Base-by-base conservation (phyloP, 2,329 filamentous ascomycete genomes). In the Elsinoe perseae region DNA sequence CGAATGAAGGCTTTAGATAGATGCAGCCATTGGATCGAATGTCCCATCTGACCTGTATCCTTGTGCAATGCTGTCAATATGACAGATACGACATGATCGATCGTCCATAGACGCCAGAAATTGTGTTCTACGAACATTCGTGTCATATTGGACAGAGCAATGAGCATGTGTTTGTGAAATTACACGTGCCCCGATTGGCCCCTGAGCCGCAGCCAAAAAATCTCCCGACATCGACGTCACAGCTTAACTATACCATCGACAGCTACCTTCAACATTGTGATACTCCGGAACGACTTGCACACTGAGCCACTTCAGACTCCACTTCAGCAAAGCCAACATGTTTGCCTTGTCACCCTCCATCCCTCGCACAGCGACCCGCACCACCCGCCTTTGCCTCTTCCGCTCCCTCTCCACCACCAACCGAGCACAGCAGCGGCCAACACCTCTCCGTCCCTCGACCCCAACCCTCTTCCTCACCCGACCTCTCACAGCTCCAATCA, bases 361-460 rank as follows among this genome's bases (percentile, higher is more conserved):
- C 27, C 7, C 42, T 12, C 27, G 38, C 21, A 27, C 20, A 25
- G 20, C 36, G 3, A 6, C 53, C n/a, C 53, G 53, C 21, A 25
- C 25, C 36, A 38, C 21, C 36, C 38, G 40, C 40, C 40, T 48
- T 1, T 21, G 14, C 40, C 40, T 44, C 42, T 36, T 27, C 27
- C 40, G 53, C 53, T 18, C 40, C 53, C 18, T 46, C 38, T 46
- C 53, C 52, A 38, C 34, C 6, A 12, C 30, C 9, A 16, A 38
- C 8, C 38, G 20, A 16, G 12, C 23, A 9, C 21, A 43, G 12
- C 20, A 16, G 16, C 25, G 27, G 3, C 48, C 21, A 18, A 27
- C 21, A 25, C 16, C 42, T 4, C 23, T 32, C 2, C 52, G 14
- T 7, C 36, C 23, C 20, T 28, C 52, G 18, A 43, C 20, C 34